Conservation (phyloP, 73 alveolate species). For the Paramecium sexaurelia region DNA sequence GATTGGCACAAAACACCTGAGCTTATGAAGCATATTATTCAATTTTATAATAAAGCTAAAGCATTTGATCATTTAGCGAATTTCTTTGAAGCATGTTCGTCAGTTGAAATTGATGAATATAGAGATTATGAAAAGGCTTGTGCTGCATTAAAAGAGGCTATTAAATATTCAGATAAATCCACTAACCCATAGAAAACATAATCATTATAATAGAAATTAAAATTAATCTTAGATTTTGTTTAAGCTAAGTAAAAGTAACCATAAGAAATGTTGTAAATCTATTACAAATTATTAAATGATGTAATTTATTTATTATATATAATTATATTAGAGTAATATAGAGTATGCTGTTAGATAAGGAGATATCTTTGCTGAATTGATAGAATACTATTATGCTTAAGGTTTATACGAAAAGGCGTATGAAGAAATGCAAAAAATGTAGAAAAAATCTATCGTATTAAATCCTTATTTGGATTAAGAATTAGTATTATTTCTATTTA, state of each 20-base stretch:
- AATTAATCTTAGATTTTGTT: constrained; percentile 81
- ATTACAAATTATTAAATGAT: constrained; percentile 80
- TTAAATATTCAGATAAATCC: constrained; percentile 89
- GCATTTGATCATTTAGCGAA: constrained; percentile 95
- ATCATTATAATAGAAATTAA: constrained; percentile 80
- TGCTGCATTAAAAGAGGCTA: constrained; percentile 95
- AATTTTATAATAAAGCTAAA: constrained; percentile 94
- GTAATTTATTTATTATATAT: not conserved
- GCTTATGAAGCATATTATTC: constrained; percentile 92
- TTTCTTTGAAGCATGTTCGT: constrained; percentile 93
- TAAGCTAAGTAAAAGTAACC: constrained; percentile 89
- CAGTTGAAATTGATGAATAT: constrained; percentile 96
- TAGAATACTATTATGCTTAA: constrained; percentile 75
- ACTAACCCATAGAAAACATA: constrained; percentile 79
- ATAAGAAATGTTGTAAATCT: constrained; percentile 79
- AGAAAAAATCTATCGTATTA: constrained; percentile 74
- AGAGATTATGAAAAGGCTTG: constrained; percentile 96
- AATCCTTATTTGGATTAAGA: constrained; percentile 89
- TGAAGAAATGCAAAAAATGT: constrained; percentile 78
- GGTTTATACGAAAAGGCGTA: constrained; percentile 76
- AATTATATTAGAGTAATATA: constrained; percentile 75
- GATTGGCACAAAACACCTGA: constrained; percentile 98
- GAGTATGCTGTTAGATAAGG: constrained; percentile 92
- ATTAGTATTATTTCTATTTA: constrained; percentile 66
- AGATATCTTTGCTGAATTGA: constrained; percentile 87